Percentiles rank a stretch among this genome's conserved stretches.
phyloP scores from a whole-genome alignment of 805 yeast genomes.

The Teunomyces panamensis region DNA sequence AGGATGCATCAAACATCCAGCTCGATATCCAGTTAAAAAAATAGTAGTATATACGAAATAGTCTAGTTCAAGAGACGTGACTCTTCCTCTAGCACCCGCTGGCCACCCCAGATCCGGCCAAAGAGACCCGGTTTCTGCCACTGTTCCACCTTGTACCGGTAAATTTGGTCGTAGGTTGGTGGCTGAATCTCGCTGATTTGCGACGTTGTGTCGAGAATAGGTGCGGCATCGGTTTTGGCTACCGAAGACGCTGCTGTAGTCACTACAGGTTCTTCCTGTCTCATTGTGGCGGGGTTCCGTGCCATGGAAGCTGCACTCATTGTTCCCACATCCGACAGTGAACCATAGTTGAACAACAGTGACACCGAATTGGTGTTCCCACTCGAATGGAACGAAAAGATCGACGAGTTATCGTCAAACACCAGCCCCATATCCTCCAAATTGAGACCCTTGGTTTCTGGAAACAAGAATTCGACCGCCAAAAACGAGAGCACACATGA shows the following conservation, averaged over 20 bases:
- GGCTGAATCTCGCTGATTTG: constrained; percentile 32
- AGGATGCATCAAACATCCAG: constrained; percentile 15
- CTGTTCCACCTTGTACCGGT: constrained; percentile 22
- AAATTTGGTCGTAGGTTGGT: constrained; percentile 28
- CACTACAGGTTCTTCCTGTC: not conserved
- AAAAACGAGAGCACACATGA: constrained; percentile 73
- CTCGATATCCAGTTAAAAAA: constrained; percentile 25
- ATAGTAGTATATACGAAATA: not conserved
- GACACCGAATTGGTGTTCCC: constrained; percentile 8
- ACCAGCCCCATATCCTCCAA: constrained; percentile 91
- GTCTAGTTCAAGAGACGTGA: not conserved
- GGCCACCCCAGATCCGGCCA: not conserved
- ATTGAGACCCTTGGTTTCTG: constrained; percentile 87
- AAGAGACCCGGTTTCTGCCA: constrained; percentile 9
- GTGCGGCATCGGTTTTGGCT: not conserved
- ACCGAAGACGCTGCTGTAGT: not conserved
- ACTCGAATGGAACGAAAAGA: constrained; percentile 41
- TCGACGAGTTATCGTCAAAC: constrained; percentile 60
- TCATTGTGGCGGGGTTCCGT: not conserved
- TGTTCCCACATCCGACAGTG: not conserved
- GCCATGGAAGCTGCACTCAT: not conserved
- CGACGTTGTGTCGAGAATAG: not conserved
- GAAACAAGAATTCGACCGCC: constrained; percentile 70
- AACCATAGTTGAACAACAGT: constrained; percentile 2
- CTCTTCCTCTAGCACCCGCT: constrained; percentile 1